Percentiles rank a stretch among this genome's conserved stretches.
Evolutionary conservation across 306 rosid species (phyloP).

Genomic region (Abrus pulchellus): DNA sequence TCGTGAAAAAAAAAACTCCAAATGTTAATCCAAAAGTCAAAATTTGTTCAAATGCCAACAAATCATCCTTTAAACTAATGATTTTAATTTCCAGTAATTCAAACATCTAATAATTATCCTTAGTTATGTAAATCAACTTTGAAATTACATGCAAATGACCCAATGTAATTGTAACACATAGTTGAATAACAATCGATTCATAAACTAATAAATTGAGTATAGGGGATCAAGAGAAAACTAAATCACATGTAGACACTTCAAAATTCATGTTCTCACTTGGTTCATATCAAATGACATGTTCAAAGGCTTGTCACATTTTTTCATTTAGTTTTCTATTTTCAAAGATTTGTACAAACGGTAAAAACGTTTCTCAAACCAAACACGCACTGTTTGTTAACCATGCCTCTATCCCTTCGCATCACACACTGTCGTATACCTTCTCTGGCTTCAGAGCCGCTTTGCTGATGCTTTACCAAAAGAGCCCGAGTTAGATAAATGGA

Average conservation of each 20-base stretch:
- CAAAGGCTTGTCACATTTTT: not conserved
- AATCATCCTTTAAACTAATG: not conserved
- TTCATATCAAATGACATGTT: slow-evolving; percentile 14
- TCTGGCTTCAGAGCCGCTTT: slow-evolving; percentile 69
- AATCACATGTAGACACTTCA: not conserved
- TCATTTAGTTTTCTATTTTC: not conserved
- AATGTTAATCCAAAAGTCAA: not conserved
- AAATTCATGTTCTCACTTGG: not conserved
- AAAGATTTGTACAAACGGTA: not conserved
- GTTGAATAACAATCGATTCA: not conserved
- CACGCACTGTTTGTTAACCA: not conserved
- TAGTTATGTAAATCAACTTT: not conserved
- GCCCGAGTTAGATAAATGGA: slow-evolving; percentile 86
- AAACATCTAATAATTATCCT: not conserved
- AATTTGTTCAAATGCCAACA: not conserved
- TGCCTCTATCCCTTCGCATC: slow-evolving; percentile 14
- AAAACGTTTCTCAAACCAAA: not conserved
- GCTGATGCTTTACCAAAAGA: slow-evolving; percentile 89
- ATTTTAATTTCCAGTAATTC: not conserved
- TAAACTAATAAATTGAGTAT: not conserved
- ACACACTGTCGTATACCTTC: not conserved
- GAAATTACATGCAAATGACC: not conserved
- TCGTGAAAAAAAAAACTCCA: not conserved
- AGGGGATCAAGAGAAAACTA: too few relatives aligned
- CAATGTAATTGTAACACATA: not conserved